Conservation (phyloP, 2,329 filamentous ascomycete species). For the Xylariaceae sp. region DNA sequence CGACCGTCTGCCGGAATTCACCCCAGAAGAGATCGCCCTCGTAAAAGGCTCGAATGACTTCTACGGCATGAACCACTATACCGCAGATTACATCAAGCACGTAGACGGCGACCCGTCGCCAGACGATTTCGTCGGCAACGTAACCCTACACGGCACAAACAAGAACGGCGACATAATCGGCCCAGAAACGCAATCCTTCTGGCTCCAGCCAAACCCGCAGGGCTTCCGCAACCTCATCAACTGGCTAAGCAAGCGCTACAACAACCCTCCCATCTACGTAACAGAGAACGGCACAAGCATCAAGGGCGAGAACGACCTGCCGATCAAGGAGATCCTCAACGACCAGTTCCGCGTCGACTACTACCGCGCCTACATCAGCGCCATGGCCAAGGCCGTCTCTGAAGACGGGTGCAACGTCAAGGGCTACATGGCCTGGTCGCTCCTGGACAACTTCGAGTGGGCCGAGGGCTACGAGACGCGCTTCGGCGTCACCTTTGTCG, state of each 20-base stretch:
- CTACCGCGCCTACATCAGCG: conserved; percentile 71
- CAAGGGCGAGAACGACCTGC: conserved; percentile 75
- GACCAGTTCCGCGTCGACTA: conserved; percentile 81
- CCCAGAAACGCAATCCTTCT: conserved; percentile 74
- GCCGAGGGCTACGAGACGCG: conserved; percentile 86
- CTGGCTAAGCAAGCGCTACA: conserved; percentile 75
- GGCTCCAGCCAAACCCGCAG: conserved; percentile 70
- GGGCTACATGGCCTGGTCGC: conserved; percentile 81
- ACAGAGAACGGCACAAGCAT: conserved; percentile 86
- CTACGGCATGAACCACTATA: conserved; percentile 94
- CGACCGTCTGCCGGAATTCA: conserved; percentile 70
- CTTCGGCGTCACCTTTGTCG: conserved; percentile 79
- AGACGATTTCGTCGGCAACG: conserved; percentile 70
- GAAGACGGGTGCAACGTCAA: conserved; percentile 73
- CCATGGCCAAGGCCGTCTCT: conserved; percentile 67
- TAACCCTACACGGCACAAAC: conserved; percentile 67
- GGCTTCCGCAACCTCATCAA: conserved; percentile 74
- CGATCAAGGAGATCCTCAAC: conserved; percentile 65
- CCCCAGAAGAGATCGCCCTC: conserved; percentile 65
- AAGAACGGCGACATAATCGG: conserved; percentile 72
- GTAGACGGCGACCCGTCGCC: conserved; percentile 55
- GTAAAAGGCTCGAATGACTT: conserved; percentile 87
- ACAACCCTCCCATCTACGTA: conserved; percentile 73
- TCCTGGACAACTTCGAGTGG: conserved; percentile 91
- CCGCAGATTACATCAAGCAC: conserved; percentile 80